phyloP scores from a whole-genome alignment of 768 basidiomycete species.

The Podaxis sp. region DNA sequence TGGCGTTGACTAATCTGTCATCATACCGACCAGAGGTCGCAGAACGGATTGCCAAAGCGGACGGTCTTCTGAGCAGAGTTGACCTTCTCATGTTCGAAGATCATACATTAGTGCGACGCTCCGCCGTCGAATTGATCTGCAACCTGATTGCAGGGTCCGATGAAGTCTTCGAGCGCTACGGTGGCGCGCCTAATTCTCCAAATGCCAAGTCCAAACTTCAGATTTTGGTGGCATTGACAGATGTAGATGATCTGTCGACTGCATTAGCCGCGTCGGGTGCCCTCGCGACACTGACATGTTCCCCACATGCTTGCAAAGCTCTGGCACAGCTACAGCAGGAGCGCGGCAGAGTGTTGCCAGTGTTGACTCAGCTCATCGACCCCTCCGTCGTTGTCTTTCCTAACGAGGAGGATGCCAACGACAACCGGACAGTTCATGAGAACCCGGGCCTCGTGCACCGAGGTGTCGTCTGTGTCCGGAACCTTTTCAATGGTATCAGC shows the following conservation, averaged over 20 bases:
- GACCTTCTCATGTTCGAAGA: slow-evolving; percentile 82
- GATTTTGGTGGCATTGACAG: slow-evolving; percentile 80
- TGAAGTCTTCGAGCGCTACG: slow-evolving; percentile 72
- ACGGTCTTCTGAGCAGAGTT: slow-evolving; percentile 61
- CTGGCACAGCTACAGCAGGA: slow-evolving; percentile 68
- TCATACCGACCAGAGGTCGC: slow-evolving; percentile 71
- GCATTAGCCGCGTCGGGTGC: slow-evolving; percentile 90
- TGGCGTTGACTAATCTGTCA: slow-evolving; percentile 95
- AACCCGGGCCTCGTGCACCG: slow-evolving; percentile 74
- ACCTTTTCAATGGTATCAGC: slow-evolving; percentile 51
- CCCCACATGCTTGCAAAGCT: slow-evolving; percentile 55
- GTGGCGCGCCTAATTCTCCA: slow-evolving; percentile 39
- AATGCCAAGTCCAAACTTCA: slow-evolving; percentile 68
- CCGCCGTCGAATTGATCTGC: slow-evolving; percentile 88
- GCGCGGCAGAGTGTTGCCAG: slow-evolving; percentile 58
- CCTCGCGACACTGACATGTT: slow-evolving; percentile 74
- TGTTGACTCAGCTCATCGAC: slow-evolving; percentile 69
- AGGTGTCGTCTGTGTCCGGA: slow-evolving; percentile 72
- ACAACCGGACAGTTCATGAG: slow-evolving; percentile 35
- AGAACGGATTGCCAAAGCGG: slow-evolving; percentile 60
- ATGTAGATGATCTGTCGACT: slow-evolving; percentile 84
- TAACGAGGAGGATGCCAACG: slow-evolving; percentile 31
- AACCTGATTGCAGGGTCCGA: slow-evolving; percentile 85
- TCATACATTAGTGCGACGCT: slow-evolving; percentile 78
- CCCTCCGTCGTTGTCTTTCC: slow-evolving; percentile 39